Base-by-base conservation (phyloP, 495 filamentous ascomycete species). In the Penicillium antarcticum region DNA sequence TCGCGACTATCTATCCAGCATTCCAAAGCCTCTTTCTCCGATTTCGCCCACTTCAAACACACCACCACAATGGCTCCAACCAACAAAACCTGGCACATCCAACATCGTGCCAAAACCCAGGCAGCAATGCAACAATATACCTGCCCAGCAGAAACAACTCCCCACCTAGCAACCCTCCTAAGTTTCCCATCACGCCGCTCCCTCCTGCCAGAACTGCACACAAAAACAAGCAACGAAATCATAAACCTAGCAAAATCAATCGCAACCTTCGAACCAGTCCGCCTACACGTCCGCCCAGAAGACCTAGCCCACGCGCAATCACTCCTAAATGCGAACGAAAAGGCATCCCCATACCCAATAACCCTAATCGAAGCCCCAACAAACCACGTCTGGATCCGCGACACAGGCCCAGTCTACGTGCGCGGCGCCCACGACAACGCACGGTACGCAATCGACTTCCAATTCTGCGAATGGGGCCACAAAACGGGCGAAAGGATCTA, bases 371-470 rank as follows among this genome's bases (percentile, higher is more conserved):
- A 58, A 1, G 49, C 41, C 2, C 41, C 58, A 14, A 69, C 62
- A 17, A 71, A 69, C 48, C 66, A 71, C 53, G 45, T 56, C 58
- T 71, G 68, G 68, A 63, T 69, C 23, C 61, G 68, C 31, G 68
- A 71, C 43, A 71, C 66, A 2, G 68, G 65, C 0, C 67, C 67
- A 13, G 62, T 69, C 11, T 71, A 69, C 45, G 62, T 69, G 16
- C 62, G 55, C 37, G 44, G 51, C n/a, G 48, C 41, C 5, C 47
- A 57, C 7, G 48, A 60, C 36, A 12, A 40, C 5, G 37, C 45
- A 16, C 61, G 66, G 5, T 58, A 55, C 24, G 68, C 66, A 10
- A 54, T 71, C 9, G 58, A 71, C 44, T 71, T 71, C 38, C 48
- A 40, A 5, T 71, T 71, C 52, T 62, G 60, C 42, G 68, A 69